Conservation (phyloP, 163 green algal genomes). For the Volvox carteri region DNA sequence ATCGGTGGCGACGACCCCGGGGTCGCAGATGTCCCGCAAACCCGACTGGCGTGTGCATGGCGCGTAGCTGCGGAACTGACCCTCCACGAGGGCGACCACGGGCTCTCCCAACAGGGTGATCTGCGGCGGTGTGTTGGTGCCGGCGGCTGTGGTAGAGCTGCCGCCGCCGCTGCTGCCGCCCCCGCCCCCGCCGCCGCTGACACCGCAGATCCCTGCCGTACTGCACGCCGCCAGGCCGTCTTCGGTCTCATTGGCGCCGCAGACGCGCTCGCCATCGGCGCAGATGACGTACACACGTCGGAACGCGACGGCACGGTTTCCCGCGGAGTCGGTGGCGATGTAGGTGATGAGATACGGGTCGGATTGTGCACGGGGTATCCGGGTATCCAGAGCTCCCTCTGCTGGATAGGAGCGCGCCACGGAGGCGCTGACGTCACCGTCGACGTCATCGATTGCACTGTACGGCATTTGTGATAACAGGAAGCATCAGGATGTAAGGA, state of each 20-base stretch:
- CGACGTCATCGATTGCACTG: slow-evolving; percentile 29
- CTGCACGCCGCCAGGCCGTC: slow-evolving; percentile 10
- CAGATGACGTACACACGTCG: slow-evolving; percentile 45
- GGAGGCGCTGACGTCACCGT: slow-evolving; percentile 15
- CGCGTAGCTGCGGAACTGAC: background rate
- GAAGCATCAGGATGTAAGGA: too few species aligned
- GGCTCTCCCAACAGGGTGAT: background rate
- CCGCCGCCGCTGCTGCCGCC: too few species aligned
- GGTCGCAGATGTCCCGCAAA: slow-evolving; percentile 29
- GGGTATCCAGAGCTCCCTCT: background rate
- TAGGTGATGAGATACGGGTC: slow-evolving; percentile 52
- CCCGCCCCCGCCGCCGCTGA: background rate
- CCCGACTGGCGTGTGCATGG: slow-evolving; percentile 8
- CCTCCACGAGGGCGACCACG: slow-evolving; percentile 1
- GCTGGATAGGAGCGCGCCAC: background rate
- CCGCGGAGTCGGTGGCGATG: slow-evolving; percentile 7
- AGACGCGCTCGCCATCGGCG: slow-evolving; percentile 17
- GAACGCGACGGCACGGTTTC: slow-evolving; percentile 42
- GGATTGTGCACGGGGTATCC: slow-evolving; percentile 4
- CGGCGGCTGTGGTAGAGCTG: background rate
- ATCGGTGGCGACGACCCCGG: slow-evolving; percentile 12
- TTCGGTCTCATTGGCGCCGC: background rate
- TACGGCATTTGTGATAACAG: too few species aligned
- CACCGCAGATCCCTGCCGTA: slow-evolving; percentile 37
- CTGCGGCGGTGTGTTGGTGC: slow-evolving; percentile 11